Evolutionary conservation across 1,284 basidiomycete species (phyloP), one percentile per base, ranked within the genome.

Genomic region (Microbotryum lychnidis-dioicae): DNA sequence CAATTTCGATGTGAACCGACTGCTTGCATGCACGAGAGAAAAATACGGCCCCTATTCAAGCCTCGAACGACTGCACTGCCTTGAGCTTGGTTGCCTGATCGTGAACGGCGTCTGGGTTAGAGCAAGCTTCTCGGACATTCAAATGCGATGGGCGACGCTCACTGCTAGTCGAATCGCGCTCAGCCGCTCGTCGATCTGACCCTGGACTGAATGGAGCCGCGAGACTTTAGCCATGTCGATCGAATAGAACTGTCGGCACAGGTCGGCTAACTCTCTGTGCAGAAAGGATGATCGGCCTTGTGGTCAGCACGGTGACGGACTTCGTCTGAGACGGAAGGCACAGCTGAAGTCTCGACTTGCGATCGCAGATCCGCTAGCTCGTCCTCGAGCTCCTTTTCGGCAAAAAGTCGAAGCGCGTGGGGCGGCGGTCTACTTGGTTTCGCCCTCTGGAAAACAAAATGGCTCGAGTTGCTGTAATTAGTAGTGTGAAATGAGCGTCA

Each of bases 351-450:
- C 20, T 16, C 14, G 31, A 55, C 54, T 44, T 10, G 50, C 58
- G n/a, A 12, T 27, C 53, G 53, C 4, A 31, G 29, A 8, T 51
- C 54, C 5, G 42, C 29, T 10, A 56, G 50, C n/a, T 61, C 59
- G 50, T 61, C 59, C 21, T 61, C 54, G 21, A 61, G 49, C 31
- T 61, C 59, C 21, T 51, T 49, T 33, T 54, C 54, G 42, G 59
- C 59, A 20, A 61, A 56, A 20, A 56, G 54, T 48, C 52, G 46
- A 50, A 61, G 29, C 6, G 59, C 54, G 21, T 37, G 47, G 10
- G 33, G 47, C 9, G 59, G 46, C 29, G 59, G 58, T 12, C 27
- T 8, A 29, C 14, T 46, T 21, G 46, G 23, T 16, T 54, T 54
- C 27, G 48, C 48, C 27, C 27, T 16, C 48, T 27, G 21, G 5